Percentiles rank a stretch among this genome's conserved stretches.
These are phyloP conservation scores for Aurinia saxatilis DNA, from an alignment of 345 rosid species.

Conservation along the genomic window DNA sequence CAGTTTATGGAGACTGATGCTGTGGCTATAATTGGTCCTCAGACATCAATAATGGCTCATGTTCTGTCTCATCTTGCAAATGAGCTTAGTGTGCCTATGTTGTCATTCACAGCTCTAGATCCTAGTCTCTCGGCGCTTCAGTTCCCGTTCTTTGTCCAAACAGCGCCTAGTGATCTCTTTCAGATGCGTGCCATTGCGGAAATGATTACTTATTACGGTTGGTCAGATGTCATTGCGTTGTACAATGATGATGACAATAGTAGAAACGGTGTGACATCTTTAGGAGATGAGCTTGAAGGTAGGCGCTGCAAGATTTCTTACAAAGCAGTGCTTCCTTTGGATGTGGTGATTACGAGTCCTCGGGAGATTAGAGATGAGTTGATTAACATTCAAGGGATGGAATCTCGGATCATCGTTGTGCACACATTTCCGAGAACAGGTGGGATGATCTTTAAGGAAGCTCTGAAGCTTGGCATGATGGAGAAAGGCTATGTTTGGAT, in stretches of 20 bases:
- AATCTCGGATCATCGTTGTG: conserved; percentile 68
- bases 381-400: conserved; percentile 54
- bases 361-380: conserved; percentile 40
- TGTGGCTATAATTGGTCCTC: conserved; percentile 88
- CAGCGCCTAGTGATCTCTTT: conserved; percentile 79
- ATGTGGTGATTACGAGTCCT: conserved; percentile 32
- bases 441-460: conserved; percentile 56
- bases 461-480: conserved; percentile 75
- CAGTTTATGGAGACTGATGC: conserved; percentile 89
- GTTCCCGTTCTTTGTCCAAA: conserved; percentile 86
- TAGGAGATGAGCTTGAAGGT: conserved; percentile 64
- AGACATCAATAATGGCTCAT: conserved; percentile 69
- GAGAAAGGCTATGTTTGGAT: conserved; percentile 81
- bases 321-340: conserved; percentile 68
- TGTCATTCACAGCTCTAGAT: conserved; percentile 81
- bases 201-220: conserved; percentile 53
- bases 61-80: conserved; percentile 72
- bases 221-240: conserved; percentile 63
- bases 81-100: conserved; percentile 72
- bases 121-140: conserved; percentile 76
- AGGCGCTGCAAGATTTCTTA: conserved; percentile 64
- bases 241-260: conserved; percentile 73
- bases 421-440: conserved; percentile 52
- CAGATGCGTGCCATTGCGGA: conserved; percentile 84
- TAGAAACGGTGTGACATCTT: conserved; percentile 58